A percentile compares a stretch with the other conserved stretches of the same genome.
These are phyloP conservation scores for Aspergillus indologenus DNA, from an alignment of 495 filamentous ascomycete species.

Conservation along the genomic window DNA sequence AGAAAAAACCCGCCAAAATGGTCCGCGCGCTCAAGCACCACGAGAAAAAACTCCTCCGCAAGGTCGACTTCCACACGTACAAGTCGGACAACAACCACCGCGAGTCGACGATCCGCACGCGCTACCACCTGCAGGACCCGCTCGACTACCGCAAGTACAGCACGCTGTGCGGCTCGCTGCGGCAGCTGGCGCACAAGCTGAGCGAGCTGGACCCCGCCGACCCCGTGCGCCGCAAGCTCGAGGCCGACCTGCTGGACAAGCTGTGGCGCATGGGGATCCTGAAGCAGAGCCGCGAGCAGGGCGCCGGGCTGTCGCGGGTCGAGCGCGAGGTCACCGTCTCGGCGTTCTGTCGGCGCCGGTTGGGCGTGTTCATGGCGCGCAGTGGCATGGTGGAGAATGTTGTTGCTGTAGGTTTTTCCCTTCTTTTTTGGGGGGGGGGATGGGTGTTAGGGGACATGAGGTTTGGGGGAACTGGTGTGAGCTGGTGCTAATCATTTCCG, in stretches of 20 bases:
- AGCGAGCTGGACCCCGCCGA: slow-evolving; percentile 72
- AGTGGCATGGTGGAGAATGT: slow-evolving; percentile 87
- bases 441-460: neutral
- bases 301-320: slow-evolving; percentile 66
- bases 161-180: slow-evolving; percentile 74
- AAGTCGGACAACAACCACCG: slow-evolving; percentile 84
- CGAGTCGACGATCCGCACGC: slow-evolving; percentile 70
- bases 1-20: slow-evolving; percentile 66
- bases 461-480: no score
- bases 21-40: slow-evolving; percentile 91
- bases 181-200: slow-evolving; percentile 83
- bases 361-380: slow-evolving; percentile 85
- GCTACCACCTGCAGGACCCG: slow-evolving; percentile 85
- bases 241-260: slow-evolving; percentile 81
- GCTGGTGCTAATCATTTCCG: no score
- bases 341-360: slow-evolving; percentile 72
- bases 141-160: slow-evolving; percentile 90
- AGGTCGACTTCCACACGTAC: slow-evolving; percentile 94
- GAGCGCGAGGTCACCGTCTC: slow-evolving; percentile 84
- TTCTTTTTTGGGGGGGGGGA: slow-evolving; percentile 8
- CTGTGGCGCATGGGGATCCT: slow-evolving; percentile 88
- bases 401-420: slow-evolving; percentile 46
- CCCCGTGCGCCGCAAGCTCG: slow-evolving; percentile 73
- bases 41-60: slow-evolving; percentile 81
- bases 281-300: slow-evolving; percentile 56